A percentile compares a stretch with the other conserved stretches of the same genome.
phyloP scores from a whole-genome alignment of 108 stramenopile genomes.

The Skeletonema grethae region DNA sequence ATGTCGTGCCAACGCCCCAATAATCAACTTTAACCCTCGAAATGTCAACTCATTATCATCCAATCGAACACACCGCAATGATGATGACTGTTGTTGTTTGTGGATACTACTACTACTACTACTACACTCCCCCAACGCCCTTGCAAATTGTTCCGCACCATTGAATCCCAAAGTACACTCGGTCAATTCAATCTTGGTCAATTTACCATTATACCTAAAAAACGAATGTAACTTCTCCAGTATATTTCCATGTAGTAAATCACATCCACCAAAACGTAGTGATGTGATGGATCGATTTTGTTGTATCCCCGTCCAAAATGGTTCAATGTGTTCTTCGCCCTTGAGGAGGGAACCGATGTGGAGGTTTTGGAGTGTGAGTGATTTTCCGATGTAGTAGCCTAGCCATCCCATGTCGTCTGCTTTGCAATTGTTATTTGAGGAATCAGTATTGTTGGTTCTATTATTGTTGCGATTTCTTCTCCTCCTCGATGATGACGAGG shows the following conservation, averaged over 20 bases:
- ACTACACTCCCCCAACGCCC: neutral
- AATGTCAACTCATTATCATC: neutral
- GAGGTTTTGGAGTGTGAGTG: neutral
- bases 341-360: neutral
- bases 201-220: neutral
- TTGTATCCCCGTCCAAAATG: neutral
- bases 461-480: neutral
- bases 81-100: too few species aligned
- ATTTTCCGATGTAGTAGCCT: constrained; percentile 1
- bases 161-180: neutral
- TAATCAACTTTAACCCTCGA: neutral
- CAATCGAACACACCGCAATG: neutral
- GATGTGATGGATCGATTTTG: neutral
- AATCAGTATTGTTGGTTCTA: neutral
- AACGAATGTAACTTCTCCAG: neutral
- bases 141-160: neutral
- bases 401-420: constrained; percentile 2
- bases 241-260: neutral
- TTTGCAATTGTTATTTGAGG: neutral
- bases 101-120: too few species aligned
- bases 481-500: neutral
- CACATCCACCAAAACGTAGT: neutral
- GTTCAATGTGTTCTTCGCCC: constrained; percentile 2
- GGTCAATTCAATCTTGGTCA: neutral
- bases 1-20: neutral